phyloP scores from a whole-genome alignment of 202 grass and related monocot genomes.

The Hordeum pubiflorum region DNA sequence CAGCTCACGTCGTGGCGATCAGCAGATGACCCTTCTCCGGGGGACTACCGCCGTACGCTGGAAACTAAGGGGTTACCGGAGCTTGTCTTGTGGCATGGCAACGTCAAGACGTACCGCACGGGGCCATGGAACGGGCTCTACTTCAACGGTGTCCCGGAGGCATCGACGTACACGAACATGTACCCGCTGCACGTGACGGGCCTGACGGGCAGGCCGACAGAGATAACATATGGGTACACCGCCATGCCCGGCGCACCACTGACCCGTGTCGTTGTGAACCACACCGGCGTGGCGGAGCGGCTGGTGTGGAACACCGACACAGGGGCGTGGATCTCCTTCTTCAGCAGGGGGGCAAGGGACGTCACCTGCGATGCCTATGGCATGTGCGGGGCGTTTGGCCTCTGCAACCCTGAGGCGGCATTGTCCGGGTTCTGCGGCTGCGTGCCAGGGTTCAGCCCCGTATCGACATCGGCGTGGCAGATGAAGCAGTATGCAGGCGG shows the following conservation, averaged over 20 bases:
- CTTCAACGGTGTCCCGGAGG: slow-evolving; percentile 30
- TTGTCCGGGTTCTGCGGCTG: slow-evolving; percentile 27
- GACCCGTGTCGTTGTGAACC: background rate
- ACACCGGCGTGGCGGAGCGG: slow-evolving; percentile 30
- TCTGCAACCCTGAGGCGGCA: slow-evolving; percentile 11
- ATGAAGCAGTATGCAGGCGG: background rate
- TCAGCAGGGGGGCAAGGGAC: background rate
- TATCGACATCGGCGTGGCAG: background rate
- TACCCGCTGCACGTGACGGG: background rate
- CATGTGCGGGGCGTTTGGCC: slow-evolving; percentile 26
- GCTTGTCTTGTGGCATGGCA: background rate
- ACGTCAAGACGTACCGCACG: background rate
- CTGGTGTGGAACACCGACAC: slow-evolving; percentile 34
- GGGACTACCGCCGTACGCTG: slow-evolving; percentile 21
- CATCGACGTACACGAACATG: background rate
- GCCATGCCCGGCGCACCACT: background rate
- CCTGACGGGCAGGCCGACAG: background rate
- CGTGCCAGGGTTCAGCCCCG: slow-evolving; percentile 13
- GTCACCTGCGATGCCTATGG: slow-evolving; percentile 29
- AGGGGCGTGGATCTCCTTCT: background rate
- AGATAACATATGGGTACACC: background rate
- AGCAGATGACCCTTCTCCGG: slow-evolving; percentile 33
- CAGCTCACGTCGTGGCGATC: slow-evolving; percentile 32
- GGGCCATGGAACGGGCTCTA: slow-evolving; percentile 34
- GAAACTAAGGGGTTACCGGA: background rate